These are phyloP conservation scores for Trichoderma orchidacearum DNA, from an alignment of 495 filamentous ascomycete species.

Conservation along the genomic window DNA sequence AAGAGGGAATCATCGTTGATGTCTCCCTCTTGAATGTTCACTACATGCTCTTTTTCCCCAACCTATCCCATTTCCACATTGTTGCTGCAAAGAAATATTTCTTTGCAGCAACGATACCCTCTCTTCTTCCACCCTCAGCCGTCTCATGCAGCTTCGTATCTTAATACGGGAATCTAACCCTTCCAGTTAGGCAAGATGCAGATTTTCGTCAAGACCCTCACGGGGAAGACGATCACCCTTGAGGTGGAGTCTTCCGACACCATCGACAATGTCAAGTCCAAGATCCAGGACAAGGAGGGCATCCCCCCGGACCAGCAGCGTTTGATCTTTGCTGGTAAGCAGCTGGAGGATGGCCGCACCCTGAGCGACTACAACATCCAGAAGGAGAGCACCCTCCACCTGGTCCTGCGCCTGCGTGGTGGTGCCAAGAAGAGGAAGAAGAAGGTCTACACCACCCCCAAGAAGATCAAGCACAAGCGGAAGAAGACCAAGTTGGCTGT, in stretches of 20 bases:
- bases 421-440: slow-evolving; percentile 99
- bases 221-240: slow-evolving; percentile 99
- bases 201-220: slow-evolving; percentile 99
- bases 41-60: not conserved
- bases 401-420: slow-evolving; percentile 93
- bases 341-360: slow-evolving; percentile 98
- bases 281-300: slow-evolving; percentile 94
- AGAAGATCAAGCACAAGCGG: slow-evolving; percentile 99
- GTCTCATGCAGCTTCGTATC: not conserved
- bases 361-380: slow-evolving; percentile 99
- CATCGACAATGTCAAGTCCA: slow-evolving; percentile 99
- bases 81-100: not conserved
- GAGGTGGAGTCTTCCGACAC: slow-evolving; percentile 99
- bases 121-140: not conserved
- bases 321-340: slow-evolving; percentile 99
- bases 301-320: slow-evolving; percentile 99
- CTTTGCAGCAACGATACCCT: not conserved
- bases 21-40: not conserved
- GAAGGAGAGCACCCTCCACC: slow-evolving; percentile 98
- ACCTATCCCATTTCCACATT: not conserved
- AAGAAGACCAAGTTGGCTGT: slow-evolving; percentile 99
- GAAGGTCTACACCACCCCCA: slow-evolving; percentile 99
- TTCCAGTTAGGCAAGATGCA: slow-evolving; percentile 61
- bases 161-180: not conserved
- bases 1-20: slow-evolving; percentile 6